Evolutionary conservation across 2,329 filamentous ascomycete genomes (phyloP), one percentile per base, ranked within the genome.

Genomic region (Ophiostoma novo-ulmi): DNA sequence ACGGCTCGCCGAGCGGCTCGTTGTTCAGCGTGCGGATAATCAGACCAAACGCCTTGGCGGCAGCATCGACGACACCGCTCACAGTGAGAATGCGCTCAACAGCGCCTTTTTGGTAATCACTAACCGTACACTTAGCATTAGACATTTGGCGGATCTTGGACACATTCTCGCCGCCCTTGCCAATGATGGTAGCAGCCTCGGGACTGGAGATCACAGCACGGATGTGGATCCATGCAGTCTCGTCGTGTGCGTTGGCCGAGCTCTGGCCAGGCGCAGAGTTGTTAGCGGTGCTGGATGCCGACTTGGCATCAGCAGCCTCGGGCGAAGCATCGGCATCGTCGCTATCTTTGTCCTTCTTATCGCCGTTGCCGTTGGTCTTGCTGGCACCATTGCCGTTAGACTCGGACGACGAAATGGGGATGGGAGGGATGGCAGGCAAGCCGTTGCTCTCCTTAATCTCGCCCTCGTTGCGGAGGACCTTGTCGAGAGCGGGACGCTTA

Each of bases 1-100:
- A 99, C 55, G 95, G 85, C 77, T 92, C 87, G 76, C 92, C 89
- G 69, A 99, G 86, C 44, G 93, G 91, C 82, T 99, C 95, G 78
- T 98, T 97, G 85, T 99, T 99, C 74, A 99, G 85, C 3, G 95
- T 99, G 77, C 95, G 93, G 77, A 99, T 97, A 78, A 99, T 99
- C 75, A 99, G 85, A 78, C 95, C 95, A 80, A 99, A 99, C 22
- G 95, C 95, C 88, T 99, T 99, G 76, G 95, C 95, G 75, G 94
- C 94, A 76, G 94, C 94, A 82, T 99, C 95, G 75, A 98, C 94
- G 75, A 93, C 90, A 73, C 95, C 95, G 80, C 94, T 98, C 73
- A 99, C 95, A 41, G 95, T 99, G 77, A 99, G 85, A 77, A 99
- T 97, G 79, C 95, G 92, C 84, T 99, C 95, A 44, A 98, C 94